Evolutionary conservation across 805 yeast species (phyloP).

Genomic region (Barnettozyma populi): DNA sequence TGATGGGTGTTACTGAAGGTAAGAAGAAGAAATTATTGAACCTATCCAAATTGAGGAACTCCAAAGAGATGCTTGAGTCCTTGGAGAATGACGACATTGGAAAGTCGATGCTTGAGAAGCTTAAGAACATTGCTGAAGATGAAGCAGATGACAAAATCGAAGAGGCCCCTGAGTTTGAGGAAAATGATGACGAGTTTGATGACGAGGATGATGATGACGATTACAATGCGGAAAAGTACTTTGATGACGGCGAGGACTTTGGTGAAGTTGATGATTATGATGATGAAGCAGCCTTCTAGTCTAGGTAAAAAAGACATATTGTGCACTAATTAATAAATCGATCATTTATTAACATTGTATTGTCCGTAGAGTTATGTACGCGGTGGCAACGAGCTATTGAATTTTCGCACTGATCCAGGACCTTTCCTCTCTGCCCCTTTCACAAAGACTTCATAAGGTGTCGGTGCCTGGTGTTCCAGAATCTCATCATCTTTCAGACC

Average conservation of each 20-base stretch:
- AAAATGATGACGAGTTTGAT: slow-evolving; percentile 45
- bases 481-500: slow-evolving; percentile 27
- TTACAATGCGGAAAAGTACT: slow-evolving; percentile 52
- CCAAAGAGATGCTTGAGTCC: slow-evolving; percentile 19
- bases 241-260: slow-evolving; percentile 51
- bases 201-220: slow-evolving; percentile 24
- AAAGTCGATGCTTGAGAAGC: slow-evolving; percentile 39
- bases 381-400: slow-evolving; percentile 20
- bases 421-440: slow-evolving; percentile 4
- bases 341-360: not conserved
- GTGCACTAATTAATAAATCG: not conserved
- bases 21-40: slow-evolving; percentile 45
- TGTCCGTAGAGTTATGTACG: not conserved
- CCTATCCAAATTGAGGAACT: slow-evolving; percentile 31
- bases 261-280: slow-evolving; percentile 38
- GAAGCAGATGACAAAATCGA: slow-evolving; percentile 24
- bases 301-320: not conserved
- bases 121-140: slow-evolving; percentile 45
- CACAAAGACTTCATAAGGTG: slow-evolving; percentile 34
- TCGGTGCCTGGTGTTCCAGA: slow-evolving; percentile 38
- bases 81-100: slow-evolving; percentile 26
- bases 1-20: slow-evolving; percentile 58
- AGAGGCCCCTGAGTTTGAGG: slow-evolving; percentile 58
- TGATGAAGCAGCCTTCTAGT: slow-evolving; percentile 57
- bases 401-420: slow-evolving; percentile 18